phyloP scores from a whole-genome alignment of 352 stramenopile species.

The Globisporangium carolinianum region DNA sequence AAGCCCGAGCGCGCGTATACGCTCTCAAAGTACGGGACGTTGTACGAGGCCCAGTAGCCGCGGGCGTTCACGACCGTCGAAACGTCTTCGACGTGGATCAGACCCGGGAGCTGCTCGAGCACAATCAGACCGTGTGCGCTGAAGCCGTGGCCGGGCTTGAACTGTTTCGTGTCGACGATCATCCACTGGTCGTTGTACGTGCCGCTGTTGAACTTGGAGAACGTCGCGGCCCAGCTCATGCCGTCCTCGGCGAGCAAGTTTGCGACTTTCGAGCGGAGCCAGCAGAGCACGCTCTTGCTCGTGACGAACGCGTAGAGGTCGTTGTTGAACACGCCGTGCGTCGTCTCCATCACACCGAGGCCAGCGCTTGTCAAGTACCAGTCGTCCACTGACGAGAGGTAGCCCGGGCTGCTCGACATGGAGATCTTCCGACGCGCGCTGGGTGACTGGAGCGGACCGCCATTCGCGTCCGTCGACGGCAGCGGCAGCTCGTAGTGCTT shows the following conservation, averaged over 20 bases:
- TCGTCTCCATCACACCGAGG: slow-evolving; percentile 60
- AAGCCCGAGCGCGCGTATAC: slow-evolving; percentile 62
- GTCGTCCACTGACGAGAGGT: slow-evolving; percentile 72
- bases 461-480: slow-evolving; percentile 4
- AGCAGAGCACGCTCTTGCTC: slow-evolving; percentile 50
- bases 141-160: slow-evolving; percentile 34
- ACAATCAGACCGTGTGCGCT: slow-evolving; percentile 38
- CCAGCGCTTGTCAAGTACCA: slow-evolving; percentile 67
- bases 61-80: slow-evolving; percentile 37
- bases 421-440: slow-evolving; percentile 31
- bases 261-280: slow-evolving; percentile 49
- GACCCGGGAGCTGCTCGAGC: slow-evolving; percentile 66
- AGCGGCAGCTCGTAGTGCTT: slow-evolving; percentile 76
- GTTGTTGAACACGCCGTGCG: slow-evolving; percentile 53
- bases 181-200: slow-evolving; percentile 88
- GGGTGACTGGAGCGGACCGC: neutral
- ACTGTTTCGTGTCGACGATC: slow-evolving; percentile 62
- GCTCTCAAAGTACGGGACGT: slow-evolving; percentile 67
- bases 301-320: slow-evolving; percentile 43
- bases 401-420: slow-evolving; percentile 73
- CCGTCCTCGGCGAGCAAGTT: slow-evolving; percentile 41
- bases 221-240: slow-evolving; percentile 33
- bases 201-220: slow-evolving; percentile 56
- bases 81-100: slow-evolving; percentile 47
- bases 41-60: slow-evolving; percentile 78